Conservation (phyloP, 495 filamentous ascomycete species). For the Hypoxylon crocopeplum region DNA sequence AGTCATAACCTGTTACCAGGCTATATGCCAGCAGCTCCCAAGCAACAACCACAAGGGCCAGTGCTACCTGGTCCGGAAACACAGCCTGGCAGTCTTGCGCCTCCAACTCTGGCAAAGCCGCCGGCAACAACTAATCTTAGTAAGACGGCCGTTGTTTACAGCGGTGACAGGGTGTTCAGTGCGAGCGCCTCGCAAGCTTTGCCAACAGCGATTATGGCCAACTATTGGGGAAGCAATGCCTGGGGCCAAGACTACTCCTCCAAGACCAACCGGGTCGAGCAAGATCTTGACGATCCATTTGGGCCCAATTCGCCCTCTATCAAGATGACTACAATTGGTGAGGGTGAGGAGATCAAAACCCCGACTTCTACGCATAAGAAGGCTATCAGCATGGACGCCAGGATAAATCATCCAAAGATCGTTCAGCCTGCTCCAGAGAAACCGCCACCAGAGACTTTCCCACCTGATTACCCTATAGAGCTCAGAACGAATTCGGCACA, state of each 20-base stretch:
- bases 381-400: conserved; percentile 77
- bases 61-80: conserved; percentile 40
- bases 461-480: conserved; percentile 80
- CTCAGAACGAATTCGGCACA: conserved; percentile 90
- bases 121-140: conserved; percentile 88
- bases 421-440: conserved; percentile 52
- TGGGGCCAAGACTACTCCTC: conserved; percentile 79
- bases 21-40: conserved; percentile 42
- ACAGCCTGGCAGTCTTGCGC: conserved; percentile 72
- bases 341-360: conserved; percentile 35
- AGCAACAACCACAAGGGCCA: conserved; percentile 29
- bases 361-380: conserved; percentile 68
- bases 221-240: conserved; percentile 87
- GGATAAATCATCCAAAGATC: conserved; percentile 47
- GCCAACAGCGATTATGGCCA: conserved; percentile 86
- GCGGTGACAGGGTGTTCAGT: conserved; percentile 73
- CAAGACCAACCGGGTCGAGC: conserved; percentile 25
- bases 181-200: conserved; percentile 70
- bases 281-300: conserved; percentile 61
- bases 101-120: conserved; percentile 80
- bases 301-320: conserved; percentile 42
- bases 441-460: conserved; percentile 66
- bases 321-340: conserved; percentile 47
- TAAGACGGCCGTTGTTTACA: conserved; percentile 82
- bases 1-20: conserved; percentile 79